Evolutionary conservation across 2,329 filamentous ascomycete genomes (phyloP).

Genomic region (Penicillium brevicompactum): DNA sequence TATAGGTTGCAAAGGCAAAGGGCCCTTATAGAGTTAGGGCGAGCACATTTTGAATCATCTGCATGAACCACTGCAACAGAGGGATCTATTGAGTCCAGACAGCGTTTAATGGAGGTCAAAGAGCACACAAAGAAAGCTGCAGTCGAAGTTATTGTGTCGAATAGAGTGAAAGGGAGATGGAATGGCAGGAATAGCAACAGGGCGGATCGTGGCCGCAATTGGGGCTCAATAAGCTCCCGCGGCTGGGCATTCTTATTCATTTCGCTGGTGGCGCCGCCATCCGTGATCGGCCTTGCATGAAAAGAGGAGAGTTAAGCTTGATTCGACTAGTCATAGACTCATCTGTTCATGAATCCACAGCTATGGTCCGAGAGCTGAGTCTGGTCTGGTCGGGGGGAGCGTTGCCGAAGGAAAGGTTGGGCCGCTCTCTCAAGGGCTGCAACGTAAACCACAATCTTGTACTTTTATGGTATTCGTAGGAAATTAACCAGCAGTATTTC

Average conservation of each 20-base stretch:
- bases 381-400: too few relatives aligned
- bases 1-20: conserved; percentile 13
- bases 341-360: too few relatives aligned
- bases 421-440: too few relatives aligned
- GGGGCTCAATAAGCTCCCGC: conserved; percentile 27
- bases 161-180: not conserved
- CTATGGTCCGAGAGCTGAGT: too few relatives aligned
- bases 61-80: not conserved
- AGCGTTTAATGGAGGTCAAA: not conserved
- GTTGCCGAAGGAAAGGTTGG: too few relatives aligned
- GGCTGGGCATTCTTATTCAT: conserved; percentile 3
- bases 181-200: not conserved
- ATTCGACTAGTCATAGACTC: not conserved
- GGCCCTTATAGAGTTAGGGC: not conserved
- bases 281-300: not conserved
- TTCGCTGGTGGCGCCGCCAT: not conserved
- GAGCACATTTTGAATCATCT: not conserved
- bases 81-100: not conserved
- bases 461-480: too few relatives aligned
- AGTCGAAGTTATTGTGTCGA: not conserved
- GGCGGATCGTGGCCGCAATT: conserved; percentile 18
- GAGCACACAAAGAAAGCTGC: conserved; percentile 2
- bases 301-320: not conserved
- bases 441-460: too few relatives aligned
- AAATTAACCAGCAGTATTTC: too few relatives aligned